These are phyloP conservation scores for Talaromyces ruber DNA, from an alignment of 495 filamentous ascomycete species.

Conservation along the genomic window DNA sequence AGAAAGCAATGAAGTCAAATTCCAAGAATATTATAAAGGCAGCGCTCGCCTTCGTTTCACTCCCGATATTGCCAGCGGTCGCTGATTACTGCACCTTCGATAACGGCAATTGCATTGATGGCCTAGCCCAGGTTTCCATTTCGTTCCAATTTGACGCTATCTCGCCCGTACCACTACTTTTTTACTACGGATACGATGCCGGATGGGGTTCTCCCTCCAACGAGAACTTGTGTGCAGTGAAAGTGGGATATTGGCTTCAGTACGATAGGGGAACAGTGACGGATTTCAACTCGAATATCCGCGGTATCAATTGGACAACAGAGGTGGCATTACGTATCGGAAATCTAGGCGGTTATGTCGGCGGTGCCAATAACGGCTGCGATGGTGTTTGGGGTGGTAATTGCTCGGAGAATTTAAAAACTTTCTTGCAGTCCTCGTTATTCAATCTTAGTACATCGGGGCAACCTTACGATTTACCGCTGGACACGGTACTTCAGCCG, in stretches of 20 bases:
- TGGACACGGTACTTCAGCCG: constrained; percentile 21
- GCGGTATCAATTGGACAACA: constrained; percentile 30
- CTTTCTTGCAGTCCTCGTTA: constrained; percentile 17
- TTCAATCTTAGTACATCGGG: constrained; percentile 21
- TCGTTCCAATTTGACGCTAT: constrained; percentile 29
- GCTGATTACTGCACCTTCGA: constrained; percentile 30
- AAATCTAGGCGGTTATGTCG: constrained; percentile 30
- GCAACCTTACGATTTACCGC: constrained; percentile 21
- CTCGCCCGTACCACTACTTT: constrained; percentile 25
- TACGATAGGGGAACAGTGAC: constrained; percentile 16
- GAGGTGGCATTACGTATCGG: constrained; percentile 33
- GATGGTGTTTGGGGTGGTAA: constrained; percentile 31
- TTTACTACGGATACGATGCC: constrained; percentile 35
- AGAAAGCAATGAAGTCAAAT: background rate
- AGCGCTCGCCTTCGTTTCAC: background rate
- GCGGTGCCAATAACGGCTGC: constrained; percentile 30
- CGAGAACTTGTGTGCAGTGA: constrained; percentile 31
- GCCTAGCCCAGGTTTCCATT: constrained; percentile 32
- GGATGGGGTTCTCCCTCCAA: constrained; percentile 15
- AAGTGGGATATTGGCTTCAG: constrained; percentile 32
- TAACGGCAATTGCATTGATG: constrained; percentile 32
- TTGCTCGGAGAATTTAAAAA: constrained; percentile 28
- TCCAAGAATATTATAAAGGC: background rate
- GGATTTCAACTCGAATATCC: constrained; percentile 19
- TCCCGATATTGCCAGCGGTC: background rate